Evolutionary conservation across 768 basidiomycete species (phyloP), one percentile per base, ranked within the genome.

Genomic region (Serpula lacrymans): DNA sequence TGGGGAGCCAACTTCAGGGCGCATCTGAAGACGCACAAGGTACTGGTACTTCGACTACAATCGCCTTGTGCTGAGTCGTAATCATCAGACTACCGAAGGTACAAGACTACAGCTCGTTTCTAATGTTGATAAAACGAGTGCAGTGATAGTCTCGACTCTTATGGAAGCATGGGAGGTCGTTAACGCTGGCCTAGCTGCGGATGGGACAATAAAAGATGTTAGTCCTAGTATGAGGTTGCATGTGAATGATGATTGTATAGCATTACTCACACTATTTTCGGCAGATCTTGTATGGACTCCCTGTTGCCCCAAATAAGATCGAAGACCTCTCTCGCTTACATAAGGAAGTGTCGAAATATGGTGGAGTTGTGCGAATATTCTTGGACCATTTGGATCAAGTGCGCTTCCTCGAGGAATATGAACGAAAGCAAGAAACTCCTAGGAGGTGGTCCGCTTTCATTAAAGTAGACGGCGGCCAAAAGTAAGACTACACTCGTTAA

Each of bases 1-100:
- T 84, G 83, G 74, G 81, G 80, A 2, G 80, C 85, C 12, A 67
- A 54, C 7, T 92, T 93, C 59, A 71, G 90, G 34, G 86, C 82
- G 4, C 91, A 93, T 60, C 72, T 93, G 38, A 94, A 93, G 64
- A 86, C 84, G 0, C 85, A 88, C 57, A 88, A 88, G 72, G 84
- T 81, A 55, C 20, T 53, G 26, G 25, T n/a, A 17, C 28, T 18
- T 10, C 6, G 24, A 20, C 24, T 35, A 24, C 32, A 35, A 6
- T 24, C 18, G 17, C n/a, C n/a, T n/a, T 46, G 37, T 12, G 10
- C 24, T 32, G 37, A 34, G 51, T 22, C 45, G 22, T 45, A 31
- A 33, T 42, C 48, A 16, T 32, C 47, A 87, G 86, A 91, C 88
- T 1, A 63, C 69, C 7, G 88, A 92, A 58, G 90, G 89, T 17